Evolutionary conservation across 768 basidiomycete species (phyloP).

Genomic region (Hemileccinum rubropunctum): DNA sequence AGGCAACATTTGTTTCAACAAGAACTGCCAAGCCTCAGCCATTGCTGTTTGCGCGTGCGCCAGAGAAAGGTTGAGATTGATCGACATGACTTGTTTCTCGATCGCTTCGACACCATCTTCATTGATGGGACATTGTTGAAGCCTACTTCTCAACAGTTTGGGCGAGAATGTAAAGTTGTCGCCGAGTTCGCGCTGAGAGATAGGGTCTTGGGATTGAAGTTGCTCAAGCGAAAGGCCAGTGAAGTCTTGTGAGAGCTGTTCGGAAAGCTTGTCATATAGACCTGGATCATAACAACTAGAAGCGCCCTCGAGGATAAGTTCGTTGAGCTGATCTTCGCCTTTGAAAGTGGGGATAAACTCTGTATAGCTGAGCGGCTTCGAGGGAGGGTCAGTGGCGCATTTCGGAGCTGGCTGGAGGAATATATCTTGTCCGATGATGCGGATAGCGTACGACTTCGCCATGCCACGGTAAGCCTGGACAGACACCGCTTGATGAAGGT

Average conservation of each 20-base stretch:
- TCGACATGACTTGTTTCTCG: constrained; percentile 60
- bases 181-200: constrained; percentile 73
- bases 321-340: constrained; percentile 60
- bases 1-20: constrained; percentile 62
- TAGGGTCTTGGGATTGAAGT: constrained; percentile 58
- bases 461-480: constrained; percentile 66
- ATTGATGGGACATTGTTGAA: constrained; percentile 39
- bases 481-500: constrained; percentile 59
- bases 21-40: constrained; percentile 73
- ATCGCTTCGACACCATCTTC: constrained; percentile 45
- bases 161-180: constrained; percentile 75
- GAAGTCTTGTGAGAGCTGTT: constrained; percentile 49
- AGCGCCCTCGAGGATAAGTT: constrained; percentile 66
- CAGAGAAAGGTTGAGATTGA: constrained; percentile 88
- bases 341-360: constrained; percentile 57
- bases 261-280: constrained; percentile 61
- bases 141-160: constrained; percentile 54
- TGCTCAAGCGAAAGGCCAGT: constrained; percentile 63
- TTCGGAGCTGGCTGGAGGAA: constrained; percentile 52
- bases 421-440: constrained; percentile 74
- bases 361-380: constrained; percentile 59
- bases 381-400: constrained; percentile 31
- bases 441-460: constrained; percentile 71
- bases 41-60: constrained; percentile 74
- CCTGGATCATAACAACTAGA: constrained; percentile 69